Evolutionary conservation across 805 yeast species (phyloP).

Genomic region (Naumovozyma castellii): DNA sequence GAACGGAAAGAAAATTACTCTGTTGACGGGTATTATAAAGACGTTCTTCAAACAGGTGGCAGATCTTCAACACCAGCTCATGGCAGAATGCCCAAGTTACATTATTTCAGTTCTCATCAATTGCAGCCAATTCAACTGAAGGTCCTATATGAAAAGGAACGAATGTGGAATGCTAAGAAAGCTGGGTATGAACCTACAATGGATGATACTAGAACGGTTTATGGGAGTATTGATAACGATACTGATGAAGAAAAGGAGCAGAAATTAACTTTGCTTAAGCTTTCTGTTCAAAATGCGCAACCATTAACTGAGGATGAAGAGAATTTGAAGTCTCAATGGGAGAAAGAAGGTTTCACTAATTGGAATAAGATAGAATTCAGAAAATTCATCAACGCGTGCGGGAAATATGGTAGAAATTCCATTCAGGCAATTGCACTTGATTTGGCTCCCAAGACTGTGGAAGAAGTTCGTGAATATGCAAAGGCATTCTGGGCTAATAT

Average conservation of each 20-base stretch:
- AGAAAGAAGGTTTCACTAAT: slow-evolving; percentile 60
- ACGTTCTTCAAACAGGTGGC: slow-evolving; percentile 65
- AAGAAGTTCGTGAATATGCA: slow-evolving; percentile 72
- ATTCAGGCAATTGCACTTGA: slow-evolving; percentile 63
- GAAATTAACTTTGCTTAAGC: slow-evolving; percentile 52
- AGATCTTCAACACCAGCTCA: slow-evolving; percentile 42
- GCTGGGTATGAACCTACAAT: slow-evolving; percentile 56
- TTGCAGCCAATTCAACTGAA: slow-evolving; percentile 71
- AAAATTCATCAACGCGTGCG: slow-evolving; percentile 63
- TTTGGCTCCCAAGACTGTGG: slow-evolving; percentile 69
- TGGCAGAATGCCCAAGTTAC: slow-evolving; percentile 78
- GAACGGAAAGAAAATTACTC: slow-evolving; percentile 79
- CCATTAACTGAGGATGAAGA: slow-evolving; percentile 80
- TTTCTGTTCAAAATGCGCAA: slow-evolving; percentile 65
- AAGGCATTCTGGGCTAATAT: slow-evolving; percentile 73
- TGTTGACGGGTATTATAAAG: slow-evolving; percentile 79
- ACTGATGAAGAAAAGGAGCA: slow-evolving; percentile 34
- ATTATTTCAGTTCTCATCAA: slow-evolving; percentile 81
- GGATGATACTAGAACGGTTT: slow-evolving; percentile 40
- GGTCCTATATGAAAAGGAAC: slow-evolving; percentile 74
- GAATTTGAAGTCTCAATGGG: slow-evolving; percentile 45
- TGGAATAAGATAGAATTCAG: slow-evolving; percentile 88
- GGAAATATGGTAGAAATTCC: slow-evolving; percentile 74
- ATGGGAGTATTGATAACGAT: slow-evolving; percentile 28
- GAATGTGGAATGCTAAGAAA: slow-evolving; percentile 62